Conservation (phyloP, 441 rosid species). For the Arabidopsis lyrata region DNA sequence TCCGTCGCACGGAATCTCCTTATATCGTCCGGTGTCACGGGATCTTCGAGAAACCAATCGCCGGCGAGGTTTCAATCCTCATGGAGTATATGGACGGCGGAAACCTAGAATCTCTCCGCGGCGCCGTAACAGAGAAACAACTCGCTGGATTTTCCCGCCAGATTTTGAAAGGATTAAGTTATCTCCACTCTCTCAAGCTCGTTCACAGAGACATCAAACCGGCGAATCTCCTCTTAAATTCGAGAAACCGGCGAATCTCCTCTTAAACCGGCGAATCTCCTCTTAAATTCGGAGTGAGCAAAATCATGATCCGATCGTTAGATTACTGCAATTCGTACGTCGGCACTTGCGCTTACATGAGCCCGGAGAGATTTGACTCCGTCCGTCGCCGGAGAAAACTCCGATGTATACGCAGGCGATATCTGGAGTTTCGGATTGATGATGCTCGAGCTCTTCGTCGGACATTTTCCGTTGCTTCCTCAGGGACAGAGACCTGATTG, state of each 20-base stretch:
- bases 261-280: constrained; percentile 85
- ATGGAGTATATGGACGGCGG: constrained; percentile 91
- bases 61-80: constrained; percentile 65
- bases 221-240: constrained; percentile 71
- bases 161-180: constrained; percentile 66
- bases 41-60: constrained; percentile 57
- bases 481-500: constrained; percentile 88
- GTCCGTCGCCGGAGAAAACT: constrained; percentile 70
- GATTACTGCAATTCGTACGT: constrained; percentile 87
- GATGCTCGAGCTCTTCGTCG: constrained; percentile 72
- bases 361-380: constrained; percentile 90
- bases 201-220: constrained; percentile 91
- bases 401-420: constrained; percentile 81
- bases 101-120: constrained; percentile 62
- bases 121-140: constrained; percentile 57
- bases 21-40: constrained; percentile 65
- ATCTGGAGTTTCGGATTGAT: constrained; percentile 91
- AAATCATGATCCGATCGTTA: constrained; percentile 64
- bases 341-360: constrained; percentile 98
- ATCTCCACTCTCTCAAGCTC: constrained; percentile 73
- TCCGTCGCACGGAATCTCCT: constrained; percentile 83
- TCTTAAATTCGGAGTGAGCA: constrained; percentile 87
- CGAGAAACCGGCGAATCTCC: constrained; percentile 66
- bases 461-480: constrained; percentile 70
- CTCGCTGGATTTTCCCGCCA: constrained; percentile 66